Conservation (phyloP, 495 filamentous ascomycete genomes). For the Penicillium desertorum region DNA sequence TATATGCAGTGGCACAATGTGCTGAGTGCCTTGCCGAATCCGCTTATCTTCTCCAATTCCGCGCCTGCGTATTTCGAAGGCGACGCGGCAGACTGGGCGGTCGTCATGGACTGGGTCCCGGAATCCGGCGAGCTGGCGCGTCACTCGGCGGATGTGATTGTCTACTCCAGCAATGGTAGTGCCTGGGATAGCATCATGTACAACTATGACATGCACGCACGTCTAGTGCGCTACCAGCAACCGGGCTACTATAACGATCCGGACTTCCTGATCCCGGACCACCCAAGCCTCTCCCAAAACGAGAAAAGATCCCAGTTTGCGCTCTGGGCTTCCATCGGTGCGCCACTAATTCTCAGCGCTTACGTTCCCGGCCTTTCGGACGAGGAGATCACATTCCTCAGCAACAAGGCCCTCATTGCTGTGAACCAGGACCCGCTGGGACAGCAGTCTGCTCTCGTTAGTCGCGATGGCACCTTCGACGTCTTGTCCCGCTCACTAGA, state of each 20-base stretch:
- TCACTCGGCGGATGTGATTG: conserved; percentile 44
- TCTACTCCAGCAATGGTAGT: conserved; percentile 32
- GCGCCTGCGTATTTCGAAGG: conserved; percentile 43
- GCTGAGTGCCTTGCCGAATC: conserved; percentile 31
- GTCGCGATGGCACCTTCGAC: conserved; percentile 33
- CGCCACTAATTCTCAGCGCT: conserved; percentile 45
- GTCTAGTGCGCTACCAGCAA: conserved; percentile 41
- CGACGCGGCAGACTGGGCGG: conserved; percentile 41
- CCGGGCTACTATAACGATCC: conserved; percentile 48
- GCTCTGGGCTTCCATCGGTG: conserved; percentile 41
- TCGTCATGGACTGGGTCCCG: conserved; percentile 42
- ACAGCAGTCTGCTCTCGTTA: conserved; percentile 42
- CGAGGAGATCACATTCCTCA: conserved; percentile 35
- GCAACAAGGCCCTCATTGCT: conserved; percentile 38
- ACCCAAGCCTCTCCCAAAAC: conserved; percentile 33
- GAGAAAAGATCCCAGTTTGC: conserved; percentile 46
- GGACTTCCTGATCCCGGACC: conserved; percentile 45
- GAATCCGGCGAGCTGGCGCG: conserved; percentile 40
- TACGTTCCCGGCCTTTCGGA: conserved; percentile 37
- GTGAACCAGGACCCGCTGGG: conserved; percentile 44
- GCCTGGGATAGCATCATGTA: conserved; percentile 47
- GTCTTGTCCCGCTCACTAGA: conserved; percentile 33
- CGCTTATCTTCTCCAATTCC: conserved; percentile 44
- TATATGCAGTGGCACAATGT: conserved; percentile 39
- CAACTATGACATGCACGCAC: conserved; percentile 39